Conservation (phyloP, 225 moss, liverwort and hornwort species). For the Asterella californica region DNA sequence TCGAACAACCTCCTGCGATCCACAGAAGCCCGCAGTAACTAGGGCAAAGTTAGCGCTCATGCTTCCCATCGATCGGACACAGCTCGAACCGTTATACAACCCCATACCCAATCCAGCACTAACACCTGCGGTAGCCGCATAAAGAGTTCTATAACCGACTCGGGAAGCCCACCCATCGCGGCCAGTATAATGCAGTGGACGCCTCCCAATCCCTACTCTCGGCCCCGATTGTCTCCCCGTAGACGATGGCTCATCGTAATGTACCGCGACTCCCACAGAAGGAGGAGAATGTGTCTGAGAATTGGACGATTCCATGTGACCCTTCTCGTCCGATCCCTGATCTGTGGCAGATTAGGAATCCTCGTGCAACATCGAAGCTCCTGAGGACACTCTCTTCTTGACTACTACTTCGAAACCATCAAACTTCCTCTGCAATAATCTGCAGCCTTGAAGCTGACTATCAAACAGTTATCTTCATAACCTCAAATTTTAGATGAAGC, state of each 20-base stretch:
- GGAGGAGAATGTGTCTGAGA: slow-evolving; percentile 4
- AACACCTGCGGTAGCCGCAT: slow-evolving; percentile 53
- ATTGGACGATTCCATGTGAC: slow-evolving; percentile 8
- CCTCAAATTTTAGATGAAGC: too few relatives aligned
- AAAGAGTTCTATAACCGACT: slow-evolving; percentile 55
- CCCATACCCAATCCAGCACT: slow-evolving; percentile 60
- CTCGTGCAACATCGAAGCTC: too few relatives aligned
- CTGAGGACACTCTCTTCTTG: too few relatives aligned
- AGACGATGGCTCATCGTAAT: not conserved
- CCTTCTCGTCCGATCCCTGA: too few relatives aligned
- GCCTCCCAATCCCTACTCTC: slow-evolving; percentile 56
- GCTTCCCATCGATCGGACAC: slow-evolving; percentile 48
- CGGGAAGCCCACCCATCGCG: slow-evolving; percentile 81
- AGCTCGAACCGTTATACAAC: slow-evolving; percentile 51
- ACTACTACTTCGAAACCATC: too few relatives aligned
- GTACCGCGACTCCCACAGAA: not conserved
- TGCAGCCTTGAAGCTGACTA: too few relatives aligned
- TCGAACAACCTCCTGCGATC: slow-evolving; percentile 82
- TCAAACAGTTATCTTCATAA: too few relatives aligned
- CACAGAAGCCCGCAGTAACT: slow-evolving; percentile 65
- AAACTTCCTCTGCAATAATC: too few relatives aligned
- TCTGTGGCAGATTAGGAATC: not conserved
- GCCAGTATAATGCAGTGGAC: slow-evolving; percentile 74
- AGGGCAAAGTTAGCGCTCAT: slow-evolving; percentile 74
- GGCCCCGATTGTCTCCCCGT: slow-evolving; percentile 9